Percentiles rank a stretch among this genome's conserved stretches.
Conservation (phyloP, 768 basidiomycete genomes). For the Boletus pseudopeckii region DNA sequence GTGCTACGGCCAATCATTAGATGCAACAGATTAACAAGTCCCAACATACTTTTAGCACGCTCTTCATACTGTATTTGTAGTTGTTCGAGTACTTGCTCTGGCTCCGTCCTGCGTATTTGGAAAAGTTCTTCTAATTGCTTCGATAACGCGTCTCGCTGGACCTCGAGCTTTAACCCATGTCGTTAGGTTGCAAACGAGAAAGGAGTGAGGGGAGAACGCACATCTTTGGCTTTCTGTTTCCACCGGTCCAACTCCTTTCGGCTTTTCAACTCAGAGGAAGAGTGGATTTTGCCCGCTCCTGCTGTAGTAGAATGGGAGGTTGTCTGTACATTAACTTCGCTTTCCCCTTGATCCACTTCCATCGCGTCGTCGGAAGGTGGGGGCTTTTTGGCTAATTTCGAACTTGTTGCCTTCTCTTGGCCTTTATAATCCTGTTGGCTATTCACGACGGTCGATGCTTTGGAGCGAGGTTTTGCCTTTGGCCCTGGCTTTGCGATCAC, state of each 20-base stretch:
- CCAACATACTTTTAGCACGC: constrained; percentile 46
- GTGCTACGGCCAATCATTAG: constrained; percentile 40
- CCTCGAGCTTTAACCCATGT: constrained; percentile 26
- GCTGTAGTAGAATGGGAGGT: not conserved
- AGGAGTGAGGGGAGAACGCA: constrained; percentile 1
- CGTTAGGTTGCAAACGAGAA: not conserved
- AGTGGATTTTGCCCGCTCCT: constrained; percentile 11
- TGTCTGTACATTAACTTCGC: not conserved
- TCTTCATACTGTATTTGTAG: constrained; percentile 50
- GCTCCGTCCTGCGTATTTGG: constrained; percentile 58
- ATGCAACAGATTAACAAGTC: not conserved
- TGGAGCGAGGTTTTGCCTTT: constrained; percentile 21
- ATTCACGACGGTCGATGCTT: constrained; percentile 2
- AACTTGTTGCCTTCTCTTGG: constrained; percentile 7
- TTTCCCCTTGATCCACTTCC: constrained; percentile 13
- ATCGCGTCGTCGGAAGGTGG: constrained; percentile 6
- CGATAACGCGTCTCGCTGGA: constrained; percentile 45
- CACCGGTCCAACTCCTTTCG: constrained; percentile 29
- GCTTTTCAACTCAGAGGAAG: constrained; percentile 12
- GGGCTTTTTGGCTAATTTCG: constrained; percentile 10
- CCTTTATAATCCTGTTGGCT: constrained; percentile 5
- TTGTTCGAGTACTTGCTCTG: constrained; percentile 53
- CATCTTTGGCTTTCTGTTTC: constrained; percentile 31
- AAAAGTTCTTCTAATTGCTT: constrained; percentile 59
- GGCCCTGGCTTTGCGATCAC: constrained; percentile 1